These are phyloP conservation scores for Blepharisma stoltei DNA, from an alignment of 73 alveolate genomes.

Conservation along the genomic window DNA sequence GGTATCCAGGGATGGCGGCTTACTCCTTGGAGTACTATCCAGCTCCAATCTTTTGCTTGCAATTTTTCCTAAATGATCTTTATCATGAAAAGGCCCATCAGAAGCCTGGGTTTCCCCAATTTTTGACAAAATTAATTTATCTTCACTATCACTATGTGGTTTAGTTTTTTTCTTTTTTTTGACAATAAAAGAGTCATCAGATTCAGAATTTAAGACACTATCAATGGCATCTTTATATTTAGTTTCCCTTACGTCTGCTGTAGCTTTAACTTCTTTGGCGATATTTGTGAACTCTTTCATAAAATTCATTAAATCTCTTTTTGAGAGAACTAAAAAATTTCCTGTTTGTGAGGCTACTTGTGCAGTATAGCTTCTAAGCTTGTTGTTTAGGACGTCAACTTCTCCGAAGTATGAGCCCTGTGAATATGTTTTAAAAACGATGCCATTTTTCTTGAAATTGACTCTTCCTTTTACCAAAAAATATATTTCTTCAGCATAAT, in stretches of 20 bases:
- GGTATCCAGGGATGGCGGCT: too few species aligned
- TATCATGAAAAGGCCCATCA: too few species aligned
- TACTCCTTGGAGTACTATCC: too few species aligned
- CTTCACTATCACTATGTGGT: not conserved
- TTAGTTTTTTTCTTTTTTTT: not conserved
- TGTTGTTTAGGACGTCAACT: constrained; percentile 43
- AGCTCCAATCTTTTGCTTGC: too few species aligned
- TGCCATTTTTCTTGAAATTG: constrained; percentile 49
- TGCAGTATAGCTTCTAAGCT: constrained; percentile 39
- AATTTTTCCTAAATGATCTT: too few species aligned
- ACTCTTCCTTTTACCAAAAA: constrained; percentile 65
- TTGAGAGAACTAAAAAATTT: constrained; percentile 38
- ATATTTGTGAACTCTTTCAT: constrained; percentile 46
- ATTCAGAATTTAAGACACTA: not conserved
- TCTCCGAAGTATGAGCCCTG: constrained; percentile 59
- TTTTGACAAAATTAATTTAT: not conserved
- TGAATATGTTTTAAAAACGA: constrained; percentile 36
- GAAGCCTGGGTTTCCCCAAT: too few species aligned
- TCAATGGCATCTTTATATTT: constrained; percentile 14
- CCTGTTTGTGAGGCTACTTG: not conserved
- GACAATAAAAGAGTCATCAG: constrained; percentile 1
- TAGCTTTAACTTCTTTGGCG: constrained; percentile 35
- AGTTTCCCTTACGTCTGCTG: constrained; percentile 22
- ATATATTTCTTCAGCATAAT: constrained; percentile 52
- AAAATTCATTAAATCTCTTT: constrained; percentile 34